phyloP scores from a whole-genome alignment of 768 basidiomycete species.

The Strobilomyces dryophilus region DNA sequence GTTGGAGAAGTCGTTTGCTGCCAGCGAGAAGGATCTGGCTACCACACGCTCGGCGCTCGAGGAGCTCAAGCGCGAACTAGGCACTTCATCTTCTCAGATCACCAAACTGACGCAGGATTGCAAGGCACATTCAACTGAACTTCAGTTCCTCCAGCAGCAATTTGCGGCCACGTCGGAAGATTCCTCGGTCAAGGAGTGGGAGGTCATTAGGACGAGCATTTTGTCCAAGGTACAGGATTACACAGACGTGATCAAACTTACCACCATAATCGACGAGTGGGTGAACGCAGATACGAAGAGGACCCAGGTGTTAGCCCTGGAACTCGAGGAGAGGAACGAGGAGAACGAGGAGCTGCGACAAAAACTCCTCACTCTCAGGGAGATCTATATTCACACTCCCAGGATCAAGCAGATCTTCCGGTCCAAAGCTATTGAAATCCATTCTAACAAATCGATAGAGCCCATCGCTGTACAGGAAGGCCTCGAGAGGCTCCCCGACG shows the following conservation, averaged over 20 bases:
- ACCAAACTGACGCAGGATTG: background rate
- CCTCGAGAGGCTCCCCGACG: background rate
- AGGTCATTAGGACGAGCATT: background rate
- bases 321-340: conserved; percentile 3
- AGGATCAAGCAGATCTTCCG: conserved; percentile 10
- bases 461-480: background rate
- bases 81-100: background rate
- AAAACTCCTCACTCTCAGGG: conserved; percentile 1
- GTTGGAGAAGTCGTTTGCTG: background rate
- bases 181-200: background rate
- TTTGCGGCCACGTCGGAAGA: background rate
- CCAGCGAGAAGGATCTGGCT: background rate
- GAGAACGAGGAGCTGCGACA: conserved; percentile 9
- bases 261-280: conserved; percentile 6
- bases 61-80: background rate
- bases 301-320: background rate
- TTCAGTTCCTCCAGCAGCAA: background rate
- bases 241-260: conserved; percentile 5
- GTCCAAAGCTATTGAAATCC: conserved; percentile 8
- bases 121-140: background rate
- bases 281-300: conserved; percentile 4
- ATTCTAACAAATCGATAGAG: background rate
- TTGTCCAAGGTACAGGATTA: background rate
- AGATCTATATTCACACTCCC: conserved; percentile 7
- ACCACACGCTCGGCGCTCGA: background rate